Percentiles rank a stretch among this genome's conserved stretches.
Conservation (phyloP, 306 rosid species). For the Abrus precatorius region DNA sequence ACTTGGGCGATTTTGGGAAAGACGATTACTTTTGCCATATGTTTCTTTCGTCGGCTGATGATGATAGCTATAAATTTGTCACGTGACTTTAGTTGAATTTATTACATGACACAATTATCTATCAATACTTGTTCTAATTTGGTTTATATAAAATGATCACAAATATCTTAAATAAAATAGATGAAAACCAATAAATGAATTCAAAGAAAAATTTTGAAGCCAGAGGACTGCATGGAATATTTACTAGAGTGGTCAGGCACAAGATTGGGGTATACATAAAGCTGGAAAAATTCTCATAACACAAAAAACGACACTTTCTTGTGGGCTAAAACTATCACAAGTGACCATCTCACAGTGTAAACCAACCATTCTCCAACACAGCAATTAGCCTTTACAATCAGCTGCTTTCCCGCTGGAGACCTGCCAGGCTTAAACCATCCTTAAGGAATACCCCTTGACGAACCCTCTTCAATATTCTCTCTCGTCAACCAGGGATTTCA, state of each 20-base stretch:
- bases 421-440: conserved; percentile 42
- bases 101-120: neutral
- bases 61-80: conserved; percentile 20
- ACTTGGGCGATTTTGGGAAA: conserved; percentile 35
- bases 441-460: conserved; percentile 58
- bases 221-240: neutral
- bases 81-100: neutral
- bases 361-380: neutral
- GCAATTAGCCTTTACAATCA: conserved; percentile 58
- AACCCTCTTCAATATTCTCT: conserved; percentile 79
- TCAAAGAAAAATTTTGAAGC: neutral
- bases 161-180: neutral
- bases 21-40: neutral
- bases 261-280: neutral
- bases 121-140: neutral
- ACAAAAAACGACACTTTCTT: neutral
- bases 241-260: neutral
- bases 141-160: neutral
- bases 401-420: too few species aligned
- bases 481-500: conserved; percentile 80
- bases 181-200: neutral
- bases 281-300: neutral
- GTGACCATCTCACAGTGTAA: conserved; percentile 10
- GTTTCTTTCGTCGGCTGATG: conserved; percentile 7
- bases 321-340: neutral